Evolutionary conservation across 2,329 filamentous ascomycete genomes (phyloP), one percentile per base, ranked within the genome.

Genomic region (Apiospora pterosperma): DNA sequence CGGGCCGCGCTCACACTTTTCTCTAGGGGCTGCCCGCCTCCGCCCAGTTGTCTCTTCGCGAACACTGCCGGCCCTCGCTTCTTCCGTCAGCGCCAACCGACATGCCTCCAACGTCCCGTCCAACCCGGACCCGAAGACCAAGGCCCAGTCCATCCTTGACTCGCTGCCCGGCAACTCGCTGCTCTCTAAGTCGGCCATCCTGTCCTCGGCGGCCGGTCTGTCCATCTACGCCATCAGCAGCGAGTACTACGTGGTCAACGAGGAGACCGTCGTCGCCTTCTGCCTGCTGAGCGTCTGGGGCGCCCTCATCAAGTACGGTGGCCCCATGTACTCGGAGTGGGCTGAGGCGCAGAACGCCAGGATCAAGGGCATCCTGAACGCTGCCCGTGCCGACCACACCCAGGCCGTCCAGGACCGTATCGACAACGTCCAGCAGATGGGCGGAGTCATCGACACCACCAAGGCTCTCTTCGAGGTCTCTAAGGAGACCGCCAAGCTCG

Each of bases 221-320:
- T 94, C 92, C 76, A 88, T 97, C 80, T 97, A 96, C 78, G 96
- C 93, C 76, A 93, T 99, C 83, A 96, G 92, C 90, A 99, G 97
- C 84, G 96, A 99, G 88, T 93, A 98, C 86, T 98, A 97, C 83
- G 93, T 99, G 79, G 87, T 99, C 83, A 99, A 99, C 85, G 96
- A 99, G 87, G 96, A 99, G 86, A 92, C 94, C 69, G 92, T 99
- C 78, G 92, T 97, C 77, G 92, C 92, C 71, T 88, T 99, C 83
- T 96, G 92, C 80, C 86, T 99, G 75, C 85, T 98, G 77, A 93
- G 91, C 78, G 92, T 98, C 78, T 99, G 97, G 91, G 90, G 86
- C 76, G 93, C 90, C 68, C 87, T 97, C 75, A 95, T 92, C 84
- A 96, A 96, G 83, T 97, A 93, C 79, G 93, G 92, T 76, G 96